Evolutionary conservation across 257 asterid genomes (phyloP).

Genomic region (Lavandula angustifolia): DNA sequence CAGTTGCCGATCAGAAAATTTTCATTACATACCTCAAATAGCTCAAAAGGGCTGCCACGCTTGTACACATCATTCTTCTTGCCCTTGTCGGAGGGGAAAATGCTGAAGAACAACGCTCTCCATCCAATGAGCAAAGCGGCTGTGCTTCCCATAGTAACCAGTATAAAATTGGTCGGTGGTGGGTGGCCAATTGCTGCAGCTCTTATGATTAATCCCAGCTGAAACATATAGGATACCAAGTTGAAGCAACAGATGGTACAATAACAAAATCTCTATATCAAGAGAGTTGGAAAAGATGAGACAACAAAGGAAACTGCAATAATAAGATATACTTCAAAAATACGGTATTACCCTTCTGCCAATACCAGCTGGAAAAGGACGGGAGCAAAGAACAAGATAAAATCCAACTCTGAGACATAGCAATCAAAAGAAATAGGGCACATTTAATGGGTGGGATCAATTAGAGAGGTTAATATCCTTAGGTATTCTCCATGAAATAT

Average conservation of each 20-base stretch:
- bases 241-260: constrained; percentile 1
- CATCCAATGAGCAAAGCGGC: constrained; percentile 79
- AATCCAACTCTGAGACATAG: neutral
- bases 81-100: constrained; percentile 47
- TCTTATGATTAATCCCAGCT: constrained; percentile 80
- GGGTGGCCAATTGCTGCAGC: constrained; percentile 58
- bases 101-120: constrained; percentile 63
- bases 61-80: constrained; percentile 66
- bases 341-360: neutral
- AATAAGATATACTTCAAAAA: neutral
- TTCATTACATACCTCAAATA: constrained; percentile 58
- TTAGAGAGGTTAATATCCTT: neutral
- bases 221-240: constrained; percentile 25
- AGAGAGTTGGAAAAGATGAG: neutral
- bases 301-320: neutral
- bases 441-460: neutral
- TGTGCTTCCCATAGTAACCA: constrained; percentile 92
- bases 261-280: neutral
- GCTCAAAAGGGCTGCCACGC: constrained; percentile 80
- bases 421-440: neutral
- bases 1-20: neutral
- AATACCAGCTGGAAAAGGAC: neutral
- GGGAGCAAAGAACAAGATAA: neutral
- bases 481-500: neutral
- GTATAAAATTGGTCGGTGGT: constrained; percentile 66